Evolutionary conservation across 2,329 filamentous ascomycete genomes (phyloP), one percentile per base, ranked within the genome.

Genomic region (Sporothrix curviconia): DNA sequence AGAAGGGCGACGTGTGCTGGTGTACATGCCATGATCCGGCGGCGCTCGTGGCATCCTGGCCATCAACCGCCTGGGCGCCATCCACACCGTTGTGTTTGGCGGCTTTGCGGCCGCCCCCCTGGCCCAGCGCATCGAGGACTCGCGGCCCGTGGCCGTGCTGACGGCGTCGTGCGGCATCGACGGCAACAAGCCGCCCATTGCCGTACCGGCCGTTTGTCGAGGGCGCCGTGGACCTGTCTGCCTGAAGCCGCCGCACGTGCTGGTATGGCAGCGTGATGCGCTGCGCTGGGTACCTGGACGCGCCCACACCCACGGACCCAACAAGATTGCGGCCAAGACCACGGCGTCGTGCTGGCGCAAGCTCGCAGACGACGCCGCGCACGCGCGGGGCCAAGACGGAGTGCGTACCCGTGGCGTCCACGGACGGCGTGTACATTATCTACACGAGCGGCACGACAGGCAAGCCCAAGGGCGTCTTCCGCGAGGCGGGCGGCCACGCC

Each of bases 21-120:
- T 96, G 28, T 97, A 96, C 71, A 96, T 96, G 92, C 92, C 56
- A 96, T 96, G 92, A 90, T 96, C 92, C 92, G 0, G 86, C 90
- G 0, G 89, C 91, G 1, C 70, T 96, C n/a, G 84, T 95, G 61
- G 88, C 9, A 90, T 94, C 62, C 82, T 96, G 4, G 91, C 92
- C 24, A 82, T 88, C 59, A 84, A 84, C 60, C 83, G 91, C 9
- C 77, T 96, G 1, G 92, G 92, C 11, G 92, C 91, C 15, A 84
- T 96, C 54, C 92, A 97, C 68, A 85, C 89, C 3, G 90, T 95
- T 4, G 92, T 97, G 3, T 96, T 96, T 71, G 92, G 92, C 42
- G 92, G 92, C 0, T 97, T 97, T 69, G 90, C 90, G 0, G 78
- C 91, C 0, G 77, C 79, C 9, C 89, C 91, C 4, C 78, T 96